phyloP scores from a whole-genome alignment of 495 filamentous ascomycete genomes.

The Staphylotrichum tortipilum region DNA sequence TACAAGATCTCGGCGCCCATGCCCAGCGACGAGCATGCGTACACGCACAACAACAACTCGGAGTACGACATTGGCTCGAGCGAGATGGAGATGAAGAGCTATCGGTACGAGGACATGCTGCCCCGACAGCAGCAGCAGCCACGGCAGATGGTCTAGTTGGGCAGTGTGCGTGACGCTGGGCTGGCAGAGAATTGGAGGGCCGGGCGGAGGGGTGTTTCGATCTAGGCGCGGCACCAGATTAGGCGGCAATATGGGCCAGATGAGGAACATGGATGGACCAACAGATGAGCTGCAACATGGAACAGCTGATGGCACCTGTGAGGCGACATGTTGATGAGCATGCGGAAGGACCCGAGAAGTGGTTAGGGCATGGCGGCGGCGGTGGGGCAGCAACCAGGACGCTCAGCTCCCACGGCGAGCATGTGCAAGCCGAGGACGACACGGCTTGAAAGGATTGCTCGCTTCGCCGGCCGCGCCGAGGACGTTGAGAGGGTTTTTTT shows the following conservation, averaged over 20 bases:
- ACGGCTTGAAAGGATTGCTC: too few species aligned
- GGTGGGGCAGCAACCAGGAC: too few species aligned
- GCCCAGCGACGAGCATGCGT: slow-evolving; percentile 27
- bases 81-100: slow-evolving; percentile 34
- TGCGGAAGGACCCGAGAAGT: too few species aligned
- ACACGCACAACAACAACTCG: slow-evolving; percentile 22
- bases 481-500: too few species aligned
- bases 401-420: too few species aligned
- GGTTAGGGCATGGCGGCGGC: too few species aligned
- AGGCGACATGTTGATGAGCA: too few species aligned
- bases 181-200: background rate
- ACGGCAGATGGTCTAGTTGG: slow-evolving; percentile 35
- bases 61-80: slow-evolving; percentile 20
- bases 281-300: background rate
- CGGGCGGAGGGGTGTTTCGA: background rate
- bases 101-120: slow-evolving; percentile 41
- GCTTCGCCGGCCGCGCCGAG: too few species aligned
- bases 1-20: slow-evolving; percentile 39
- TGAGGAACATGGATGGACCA: background rate
- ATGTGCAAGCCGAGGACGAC: too few species aligned
- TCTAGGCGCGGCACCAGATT: too few species aligned
- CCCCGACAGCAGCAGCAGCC: slow-evolving; percentile 30
- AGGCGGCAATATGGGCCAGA: background rate
- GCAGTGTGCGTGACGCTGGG: background rate
- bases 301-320: too few species aligned